A percentile compares a stretch with the other conserved stretches of the same genome.
Conservation (phyloP, 352 stramenopile species). For the Lagenidium giganteum region DNA sequence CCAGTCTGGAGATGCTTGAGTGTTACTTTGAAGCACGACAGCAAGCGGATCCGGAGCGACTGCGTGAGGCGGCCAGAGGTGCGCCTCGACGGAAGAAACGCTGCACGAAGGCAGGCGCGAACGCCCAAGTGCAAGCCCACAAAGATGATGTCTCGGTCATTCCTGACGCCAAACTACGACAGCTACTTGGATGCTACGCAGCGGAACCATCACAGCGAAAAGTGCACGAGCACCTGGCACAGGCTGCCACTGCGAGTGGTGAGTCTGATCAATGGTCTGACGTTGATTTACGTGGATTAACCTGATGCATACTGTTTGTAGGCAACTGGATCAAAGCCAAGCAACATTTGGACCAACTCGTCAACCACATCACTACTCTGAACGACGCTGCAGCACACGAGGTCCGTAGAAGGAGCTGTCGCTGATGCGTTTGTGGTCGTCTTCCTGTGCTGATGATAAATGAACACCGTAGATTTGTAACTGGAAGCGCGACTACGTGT, state of each 20-base stretch:
- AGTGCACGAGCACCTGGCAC: too few species aligned
- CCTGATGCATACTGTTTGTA: too few species aligned
- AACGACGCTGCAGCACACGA: too few species aligned
- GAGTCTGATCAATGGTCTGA: too few species aligned
- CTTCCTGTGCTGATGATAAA: constrained; percentile 1
- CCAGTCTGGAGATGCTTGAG: constrained; percentile 60
- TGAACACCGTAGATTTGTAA: too few species aligned
- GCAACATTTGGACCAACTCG: constrained; percentile 41
- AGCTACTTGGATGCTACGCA: neutral
- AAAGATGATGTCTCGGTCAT: neutral
- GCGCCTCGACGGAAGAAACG: neutral
- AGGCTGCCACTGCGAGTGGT: too few species aligned
- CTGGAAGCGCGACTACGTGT: constrained; percentile 1
- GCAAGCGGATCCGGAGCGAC: neutral
- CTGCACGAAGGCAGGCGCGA: neutral
- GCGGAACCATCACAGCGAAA: too few species aligned
- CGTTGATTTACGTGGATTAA: too few species aligned
- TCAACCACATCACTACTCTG: too few species aligned
- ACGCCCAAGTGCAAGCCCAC: neutral
- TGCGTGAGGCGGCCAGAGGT: neutral
- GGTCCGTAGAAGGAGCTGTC: too few species aligned
- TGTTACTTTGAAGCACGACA: constrained; percentile 24
- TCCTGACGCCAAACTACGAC: neutral
- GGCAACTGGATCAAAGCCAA: constrained; percentile 33
- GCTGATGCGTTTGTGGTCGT: too few species aligned